Conservation (phyloP, 1,284 basidiomycete genomes). For the Pseudozyma tsukubaensis region DNA sequence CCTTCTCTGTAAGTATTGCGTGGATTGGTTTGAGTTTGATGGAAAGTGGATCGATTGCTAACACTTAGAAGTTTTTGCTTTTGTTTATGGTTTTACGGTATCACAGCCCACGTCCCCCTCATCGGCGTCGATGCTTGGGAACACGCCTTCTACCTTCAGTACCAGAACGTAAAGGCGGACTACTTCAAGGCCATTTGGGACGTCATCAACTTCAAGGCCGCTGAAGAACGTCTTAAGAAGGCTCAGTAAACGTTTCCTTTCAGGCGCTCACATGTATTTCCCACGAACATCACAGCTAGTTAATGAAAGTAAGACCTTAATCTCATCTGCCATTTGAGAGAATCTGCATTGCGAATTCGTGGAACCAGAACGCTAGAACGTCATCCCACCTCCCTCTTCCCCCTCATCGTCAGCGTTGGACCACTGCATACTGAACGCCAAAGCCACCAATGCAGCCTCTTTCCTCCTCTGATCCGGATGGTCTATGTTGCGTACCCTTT, state of each 20-base stretch:
- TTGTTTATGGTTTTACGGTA: not conserved
- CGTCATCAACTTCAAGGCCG: slow-evolving; percentile 68
- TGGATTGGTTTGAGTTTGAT: not conserved
- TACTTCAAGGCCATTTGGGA: slow-evolving; percentile 69
- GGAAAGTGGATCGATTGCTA: not conserved
- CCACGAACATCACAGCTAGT: not conserved
- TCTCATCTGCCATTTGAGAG: not conserved
- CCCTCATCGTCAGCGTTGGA: slow-evolving; percentile 7
- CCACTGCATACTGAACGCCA: slow-evolving; percentile 51
- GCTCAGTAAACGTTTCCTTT: slow-evolving; percentile 39
- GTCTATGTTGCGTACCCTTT: slow-evolving; percentile 39
- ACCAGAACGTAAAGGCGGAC: slow-evolving; percentile 67
- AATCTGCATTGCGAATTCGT: not conserved
- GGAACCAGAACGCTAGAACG: slow-evolving; percentile 10
- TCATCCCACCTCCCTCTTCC: slow-evolving; percentile 9
- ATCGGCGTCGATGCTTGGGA: slow-evolving; percentile 68
- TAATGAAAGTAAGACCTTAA: not conserved
- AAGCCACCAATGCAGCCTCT: slow-evolving; percentile 43
- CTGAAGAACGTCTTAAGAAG: slow-evolving; percentile 65
- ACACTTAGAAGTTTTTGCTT: not conserved
- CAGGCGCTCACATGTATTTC: too few species aligned
- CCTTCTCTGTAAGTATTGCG: slow-evolving; percentile 47
- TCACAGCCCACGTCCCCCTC: slow-evolving; percentile 60
- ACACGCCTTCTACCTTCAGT: slow-evolving; percentile 67
- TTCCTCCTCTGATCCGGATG: slow-evolving; percentile 44